phyloP scores from a whole-genome alignment of 1,139 yeast genomes.

The Groenewaldozyma sp. region DNA sequence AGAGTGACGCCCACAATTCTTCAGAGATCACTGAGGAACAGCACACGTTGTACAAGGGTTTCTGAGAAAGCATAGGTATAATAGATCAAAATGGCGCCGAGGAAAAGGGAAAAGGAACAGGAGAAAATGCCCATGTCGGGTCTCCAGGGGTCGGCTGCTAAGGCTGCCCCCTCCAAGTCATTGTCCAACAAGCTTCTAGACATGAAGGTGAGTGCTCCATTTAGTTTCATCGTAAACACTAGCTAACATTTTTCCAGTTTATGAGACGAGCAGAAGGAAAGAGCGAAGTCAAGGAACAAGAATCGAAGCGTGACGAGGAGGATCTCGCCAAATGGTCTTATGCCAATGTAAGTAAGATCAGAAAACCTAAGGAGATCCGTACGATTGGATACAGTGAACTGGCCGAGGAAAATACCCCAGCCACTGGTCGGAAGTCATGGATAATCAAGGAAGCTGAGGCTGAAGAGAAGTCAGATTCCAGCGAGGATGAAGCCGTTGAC shows the following conservation, averaged over 20 bases:
- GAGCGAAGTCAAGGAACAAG: conserved; percentile 32
- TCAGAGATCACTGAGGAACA: too few relatives aligned
- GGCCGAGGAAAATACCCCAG: not conserved
- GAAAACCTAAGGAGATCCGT: conserved; percentile 1
- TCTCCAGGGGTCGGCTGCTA: conserved; percentile 13
- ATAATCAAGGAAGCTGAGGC: conserved; percentile 11
- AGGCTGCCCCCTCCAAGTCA: conserved; percentile 21
- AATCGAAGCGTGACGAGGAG: conserved; percentile 19
- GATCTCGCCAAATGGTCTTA: conserved; percentile 59
- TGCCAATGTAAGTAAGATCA: conserved; percentile 5
- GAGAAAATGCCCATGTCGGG: conserved; percentile 6
- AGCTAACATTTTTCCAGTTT: conserved; percentile 27
- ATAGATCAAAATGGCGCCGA: conserved; percentile 5
- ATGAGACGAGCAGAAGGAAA: conserved; percentile 39
- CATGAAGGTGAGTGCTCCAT: conserved; percentile 43
- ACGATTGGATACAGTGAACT: conserved; percentile 8
- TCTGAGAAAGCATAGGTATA: too few relatives aligned
- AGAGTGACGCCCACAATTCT: too few relatives aligned
- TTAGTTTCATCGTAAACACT: not conserved
- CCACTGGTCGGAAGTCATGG: conserved; percentile 18
- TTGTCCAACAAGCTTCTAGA: conserved; percentile 60
- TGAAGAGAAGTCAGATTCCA: conserved; percentile 9
- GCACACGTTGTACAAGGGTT: too few relatives aligned
- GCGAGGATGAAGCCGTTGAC: conserved; percentile 3
- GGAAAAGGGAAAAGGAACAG: conserved; percentile 5